Percentiles rank a stretch among this genome's conserved stretches.
Evolutionary conservation across 805 yeast species (phyloP).

Genomic region (Suhomyces faveliae): DNA sequence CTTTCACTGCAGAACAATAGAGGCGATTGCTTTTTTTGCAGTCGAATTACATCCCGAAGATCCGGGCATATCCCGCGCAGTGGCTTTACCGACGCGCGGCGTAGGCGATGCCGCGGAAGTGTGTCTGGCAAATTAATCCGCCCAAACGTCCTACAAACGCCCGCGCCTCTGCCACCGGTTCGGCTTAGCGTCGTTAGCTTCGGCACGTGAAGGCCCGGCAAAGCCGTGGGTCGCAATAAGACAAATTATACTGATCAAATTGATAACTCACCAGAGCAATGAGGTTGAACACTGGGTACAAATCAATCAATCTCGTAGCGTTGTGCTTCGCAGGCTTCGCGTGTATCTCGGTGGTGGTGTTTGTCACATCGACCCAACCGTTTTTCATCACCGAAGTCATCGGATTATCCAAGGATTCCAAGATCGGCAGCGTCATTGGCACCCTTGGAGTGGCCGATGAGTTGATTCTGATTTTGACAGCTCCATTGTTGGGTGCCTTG

Average conservation of each 20-base stretch:
- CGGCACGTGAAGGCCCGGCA: no score
- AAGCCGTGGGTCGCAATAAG: neutral
- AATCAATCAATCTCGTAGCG: conserved; percentile 26
- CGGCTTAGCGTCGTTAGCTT: no score
- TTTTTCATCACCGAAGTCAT: conserved; percentile 36
- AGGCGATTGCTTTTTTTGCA: neutral
- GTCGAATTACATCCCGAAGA: neutral
- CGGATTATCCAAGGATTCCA: conserved; percentile 20
- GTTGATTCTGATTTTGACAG: conserved; percentile 46
- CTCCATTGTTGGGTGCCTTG: conserved; percentile 64
- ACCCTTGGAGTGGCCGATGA: conserved; percentile 55
- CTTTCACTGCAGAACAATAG: neutral
- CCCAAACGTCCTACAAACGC: no score
- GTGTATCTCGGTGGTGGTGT: conserved; percentile 38
- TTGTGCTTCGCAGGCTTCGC: conserved; percentile 38
- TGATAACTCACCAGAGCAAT: neutral
- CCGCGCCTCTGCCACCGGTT: no score
- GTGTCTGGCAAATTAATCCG: neutral
- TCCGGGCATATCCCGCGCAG: neutral
- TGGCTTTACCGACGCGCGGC: neutral
- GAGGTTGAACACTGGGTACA: conserved; percentile 7
- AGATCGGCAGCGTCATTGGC: conserved; percentile 36
- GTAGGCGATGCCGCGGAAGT: neutral
- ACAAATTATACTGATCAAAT: neutral
- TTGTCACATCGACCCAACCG: conserved; percentile 41